phyloP scores from a whole-genome alignment of 768 basidiomycete species.

The Exsudoporus frostii region DNA sequence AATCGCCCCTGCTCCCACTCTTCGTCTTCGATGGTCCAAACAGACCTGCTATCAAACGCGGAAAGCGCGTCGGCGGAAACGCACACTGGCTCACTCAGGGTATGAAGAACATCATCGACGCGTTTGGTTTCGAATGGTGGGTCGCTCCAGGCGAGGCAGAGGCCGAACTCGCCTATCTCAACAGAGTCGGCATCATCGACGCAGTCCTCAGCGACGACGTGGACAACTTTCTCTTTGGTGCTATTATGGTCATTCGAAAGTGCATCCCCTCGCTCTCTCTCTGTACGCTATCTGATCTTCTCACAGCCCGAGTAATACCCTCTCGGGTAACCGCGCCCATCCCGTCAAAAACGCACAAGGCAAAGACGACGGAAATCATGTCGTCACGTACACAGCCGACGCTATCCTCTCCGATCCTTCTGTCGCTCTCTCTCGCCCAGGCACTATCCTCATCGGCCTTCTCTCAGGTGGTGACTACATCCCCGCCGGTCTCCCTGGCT shows the following conservation, averaged over 20 bases:
- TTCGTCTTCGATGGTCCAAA: slow-evolving; percentile 92
- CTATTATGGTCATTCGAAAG: slow-evolving; percentile 82
- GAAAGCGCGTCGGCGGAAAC: slow-evolving; percentile 63
- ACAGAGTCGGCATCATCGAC: slow-evolving; percentile 78
- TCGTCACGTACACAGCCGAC: slow-evolving; percentile 37
- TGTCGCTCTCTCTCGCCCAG: slow-evolving; percentile 53
- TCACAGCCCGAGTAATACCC: slow-evolving; percentile 61
- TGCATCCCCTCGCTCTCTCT: slow-evolving; percentile 27
- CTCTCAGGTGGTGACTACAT: slow-evolving; percentile 92
- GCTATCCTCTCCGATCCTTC: slow-evolving; percentile 43
- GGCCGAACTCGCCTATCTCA: slow-evolving; percentile 87
- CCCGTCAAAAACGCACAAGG: slow-evolving; percentile 63
- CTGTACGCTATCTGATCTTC: slow-evolving; percentile 2
- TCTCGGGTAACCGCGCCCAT: slow-evolving; percentile 69
- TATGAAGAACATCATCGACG: slow-evolving; percentile 75
- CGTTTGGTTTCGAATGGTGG: slow-evolving; percentile 79
- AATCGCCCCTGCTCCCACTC: slow-evolving; percentile 76
- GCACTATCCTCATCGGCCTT: slow-evolving; percentile 79
- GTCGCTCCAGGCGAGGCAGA: slow-evolving; percentile 93
- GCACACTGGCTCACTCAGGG: slow-evolving; percentile 66
- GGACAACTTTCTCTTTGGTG: slow-evolving; percentile 90
- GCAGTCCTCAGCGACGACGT: slow-evolving; percentile 91
- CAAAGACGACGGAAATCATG: slow-evolving; percentile 71
- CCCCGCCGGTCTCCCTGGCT: slow-evolving; percentile 62
- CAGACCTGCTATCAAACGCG: slow-evolving; percentile 77